Percentiles rank a stretch among this genome's conserved stretches.
phyloP scores from a whole-genome alignment of 768 basidiomycete species.

The Favolaschia claudopus region DNA sequence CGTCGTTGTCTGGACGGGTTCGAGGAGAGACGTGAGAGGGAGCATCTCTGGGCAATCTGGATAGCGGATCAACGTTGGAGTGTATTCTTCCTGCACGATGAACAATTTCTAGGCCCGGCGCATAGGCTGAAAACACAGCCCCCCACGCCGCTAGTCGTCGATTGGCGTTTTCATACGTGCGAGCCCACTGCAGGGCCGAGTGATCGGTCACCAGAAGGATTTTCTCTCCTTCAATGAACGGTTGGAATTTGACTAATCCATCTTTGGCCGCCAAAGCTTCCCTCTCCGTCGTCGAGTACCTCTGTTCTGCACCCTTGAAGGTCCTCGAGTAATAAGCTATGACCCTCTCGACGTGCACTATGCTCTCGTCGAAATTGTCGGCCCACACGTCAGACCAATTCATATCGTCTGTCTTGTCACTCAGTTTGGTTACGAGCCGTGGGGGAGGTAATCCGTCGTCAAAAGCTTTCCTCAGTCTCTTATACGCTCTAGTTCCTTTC shows the following conservation, averaged over 20 bases:
- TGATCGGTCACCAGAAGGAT: conserved; percentile 17
- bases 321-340: conserved; percentile 29
- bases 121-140: conserved; percentile 26
- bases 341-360: conserved; percentile 31
- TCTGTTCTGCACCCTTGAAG: conserved; percentile 31
- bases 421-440: too few species aligned
- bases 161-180: conserved; percentile 6
- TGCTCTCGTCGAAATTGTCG: too few species aligned
- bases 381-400: too few species aligned
- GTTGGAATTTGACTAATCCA: conserved; percentile 34
- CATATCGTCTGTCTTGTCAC: too few species aligned
- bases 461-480: conserved; percentile 12
- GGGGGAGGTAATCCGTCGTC: too few species aligned
- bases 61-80: conserved; percentile 2
- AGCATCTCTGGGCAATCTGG: too few species aligned
- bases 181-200: too few species aligned
- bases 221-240: conserved; percentile 38
- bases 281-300: conserved; percentile 36
- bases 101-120: background rate
- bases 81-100: background rate
- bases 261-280: conserved; percentile 37
- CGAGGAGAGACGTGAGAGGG: too few species aligned
- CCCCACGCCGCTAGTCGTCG: conserved; percentile 31
- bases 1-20: too few species aligned
- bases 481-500: conserved; percentile 12